These are phyloP conservation scores for Castanea sativa DNA, from an alignment of 306 rosid genomes.

Conservation along the genomic window DNA sequence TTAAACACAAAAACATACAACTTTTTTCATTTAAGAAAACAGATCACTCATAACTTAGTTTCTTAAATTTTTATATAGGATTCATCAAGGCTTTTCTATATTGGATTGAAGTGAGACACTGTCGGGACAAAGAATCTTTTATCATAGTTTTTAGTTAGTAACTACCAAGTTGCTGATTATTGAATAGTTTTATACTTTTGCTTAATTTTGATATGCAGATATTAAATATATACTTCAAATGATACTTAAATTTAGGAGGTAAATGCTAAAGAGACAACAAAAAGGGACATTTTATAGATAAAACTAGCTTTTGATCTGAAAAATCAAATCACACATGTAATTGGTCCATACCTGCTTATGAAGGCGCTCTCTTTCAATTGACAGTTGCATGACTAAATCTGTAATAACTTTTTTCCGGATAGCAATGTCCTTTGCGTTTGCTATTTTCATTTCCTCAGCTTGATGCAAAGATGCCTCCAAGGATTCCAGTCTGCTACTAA, in stretches of 20 bases:
- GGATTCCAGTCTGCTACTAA: slow-evolving; percentile 54
- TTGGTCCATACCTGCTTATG: slow-evolving; percentile 64
- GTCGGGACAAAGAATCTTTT: background rate
- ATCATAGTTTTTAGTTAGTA: background rate
- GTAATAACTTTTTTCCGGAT: slow-evolving; percentile 51
- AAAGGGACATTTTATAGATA: background rate
- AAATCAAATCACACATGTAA: slow-evolving; percentile 12
- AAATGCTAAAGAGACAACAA: background rate
- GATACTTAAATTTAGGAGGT: background rate
- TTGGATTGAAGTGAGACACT: background rate
- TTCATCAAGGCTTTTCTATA: background rate
- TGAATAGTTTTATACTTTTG: background rate
- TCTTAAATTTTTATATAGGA: too few species aligned
- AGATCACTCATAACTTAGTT: background rate
- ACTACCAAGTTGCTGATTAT: background rate
- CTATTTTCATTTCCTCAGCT: slow-evolving; percentile 63
- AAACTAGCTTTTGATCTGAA: slow-evolving; percentile 8
- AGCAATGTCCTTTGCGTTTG: slow-evolving; percentile 67
- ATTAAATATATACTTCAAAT: background rate
- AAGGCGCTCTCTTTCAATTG: slow-evolving; percentile 92
- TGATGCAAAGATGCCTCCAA: slow-evolving; percentile 70
- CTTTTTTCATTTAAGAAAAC: background rate
- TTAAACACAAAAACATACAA: background rate
- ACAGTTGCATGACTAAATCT: slow-evolving; percentile 62
- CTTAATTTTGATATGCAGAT: background rate